A percentile compares a stretch with the other conserved stretches of the same genome.
These are phyloP conservation scores for Ceratobasidium sp. DNA, from an alignment of 1,284 basidiomycete genomes.

Conservation along the genomic window DNA sequence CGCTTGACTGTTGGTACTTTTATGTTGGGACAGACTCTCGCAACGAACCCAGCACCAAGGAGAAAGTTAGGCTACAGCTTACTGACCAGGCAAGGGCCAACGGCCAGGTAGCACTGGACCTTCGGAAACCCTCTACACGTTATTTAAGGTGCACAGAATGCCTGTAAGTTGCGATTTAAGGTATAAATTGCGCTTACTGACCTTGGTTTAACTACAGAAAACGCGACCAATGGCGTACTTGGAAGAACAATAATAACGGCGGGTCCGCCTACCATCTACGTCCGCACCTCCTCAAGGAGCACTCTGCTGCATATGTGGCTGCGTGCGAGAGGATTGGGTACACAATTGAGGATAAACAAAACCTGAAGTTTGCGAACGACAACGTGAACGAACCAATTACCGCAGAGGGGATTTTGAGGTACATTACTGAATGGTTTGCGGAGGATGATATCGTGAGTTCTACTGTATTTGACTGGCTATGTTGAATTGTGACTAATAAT, in stretches of 20 bases:
- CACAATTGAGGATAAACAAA: background rate
- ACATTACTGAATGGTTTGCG: slow-evolving; percentile 45
- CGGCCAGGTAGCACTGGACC: background rate
- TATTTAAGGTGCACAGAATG: slow-evolving; percentile 1
- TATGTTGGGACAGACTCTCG: background rate
- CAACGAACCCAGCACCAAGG: background rate
- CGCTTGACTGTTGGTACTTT: slow-evolving; percentile 9
- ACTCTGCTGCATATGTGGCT: background rate
- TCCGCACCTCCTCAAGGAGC: background rate
- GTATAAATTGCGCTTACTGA: background rate
- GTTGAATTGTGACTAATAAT: background rate
- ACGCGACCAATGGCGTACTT: background rate
- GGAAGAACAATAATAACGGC: slow-evolving; percentile 15
- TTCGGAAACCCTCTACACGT: background rate
- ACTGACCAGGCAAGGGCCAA: background rate
- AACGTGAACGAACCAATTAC: slow-evolving; percentile 13
- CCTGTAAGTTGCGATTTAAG: background rate
- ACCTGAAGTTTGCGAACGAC: background rate
- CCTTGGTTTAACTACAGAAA: background rate
- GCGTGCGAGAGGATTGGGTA: slow-evolving; percentile 23
- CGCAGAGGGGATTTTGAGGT: background rate
- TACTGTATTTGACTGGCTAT: background rate
- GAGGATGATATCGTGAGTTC: slow-evolving; percentile 46
- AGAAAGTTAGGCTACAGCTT: background rate
- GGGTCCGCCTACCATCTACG: background rate